Base-by-base conservation (phyloP, 2,329 filamentous ascomycete species). In the Trichophyton benhamiae region DNA sequence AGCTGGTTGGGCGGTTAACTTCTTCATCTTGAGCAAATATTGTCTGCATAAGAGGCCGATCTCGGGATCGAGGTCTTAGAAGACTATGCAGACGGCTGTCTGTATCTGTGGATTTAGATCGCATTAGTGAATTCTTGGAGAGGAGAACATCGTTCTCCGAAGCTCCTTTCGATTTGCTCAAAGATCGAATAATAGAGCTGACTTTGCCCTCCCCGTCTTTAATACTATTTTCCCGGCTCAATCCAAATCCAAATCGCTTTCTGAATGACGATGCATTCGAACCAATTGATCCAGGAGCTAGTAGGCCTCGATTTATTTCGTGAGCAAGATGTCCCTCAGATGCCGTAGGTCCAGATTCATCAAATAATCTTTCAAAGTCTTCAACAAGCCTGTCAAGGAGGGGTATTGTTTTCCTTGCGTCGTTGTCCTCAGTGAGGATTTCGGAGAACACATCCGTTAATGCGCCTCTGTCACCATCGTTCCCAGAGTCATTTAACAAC, bases 401-500 rank as follows among this genome's bases (percentile, higher is more conserved):
- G 61, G 92, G 94, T 67, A 96, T 91, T 71, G 92, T 94, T 65
- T 91, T 83, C 63, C 89, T 85, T 1, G 91, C 85, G 63, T 86
- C 84, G 5, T 86, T 87, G 62, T 91, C 87, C 3, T 85, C 82
- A 1, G 94, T 87, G 5, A 97, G 78, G 58, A 96, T 80, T 71
- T 96, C 91, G 0, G 91, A 87, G 76, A 97, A 96, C 0, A 90
- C 88, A 52, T 89, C 84, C 0, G 91, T 96, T 67, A 97, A 76
- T 22, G 89, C 88, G 57, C 92, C 92, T 57, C 91, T 83, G 71
- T 96, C 92, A 36, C 90, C 88, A 70, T 96, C 92, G 68, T 95
- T 96, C 58, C 87, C 87, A 66, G 91, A 96, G 2, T 89, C 91
- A 65, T 95, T 91, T 5, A 96, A 82, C 33, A 97, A 78, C 69